A percentile compares a stretch with the other conserved stretches of the same genome.
These are phyloP conservation scores for Quercus engelmannii DNA, from an alignment of 306 rosid genomes.

Conservation along the genomic window DNA sequence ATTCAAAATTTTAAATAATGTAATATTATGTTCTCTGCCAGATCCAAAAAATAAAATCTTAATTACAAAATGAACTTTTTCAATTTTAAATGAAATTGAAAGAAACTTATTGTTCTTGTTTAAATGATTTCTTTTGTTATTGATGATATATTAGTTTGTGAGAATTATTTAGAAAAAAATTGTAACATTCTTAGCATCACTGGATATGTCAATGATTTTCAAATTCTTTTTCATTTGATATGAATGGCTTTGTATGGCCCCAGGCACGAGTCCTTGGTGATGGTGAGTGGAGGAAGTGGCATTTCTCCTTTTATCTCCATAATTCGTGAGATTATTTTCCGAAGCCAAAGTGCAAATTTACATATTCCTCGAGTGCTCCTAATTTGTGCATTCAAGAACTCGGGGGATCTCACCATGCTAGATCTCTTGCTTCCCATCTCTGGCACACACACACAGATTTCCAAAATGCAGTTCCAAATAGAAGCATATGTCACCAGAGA, in stretches of 20 bases:
- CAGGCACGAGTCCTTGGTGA: constrained; percentile 40
- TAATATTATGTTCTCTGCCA: no score
- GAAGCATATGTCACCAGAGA: constrained; percentile 49
- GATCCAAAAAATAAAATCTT: no score
- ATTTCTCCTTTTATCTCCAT: constrained; percentile 61
- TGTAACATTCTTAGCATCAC: neutral
- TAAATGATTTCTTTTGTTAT: no score
- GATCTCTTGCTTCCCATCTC: constrained; percentile 45
- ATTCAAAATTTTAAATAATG: no score
- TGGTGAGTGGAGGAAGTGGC: constrained; percentile 71
- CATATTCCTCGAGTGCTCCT: constrained; percentile 31
- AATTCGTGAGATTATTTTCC: constrained; percentile 55
- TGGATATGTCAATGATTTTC: neutral
- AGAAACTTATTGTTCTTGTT: no score
- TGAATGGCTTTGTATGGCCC: neutral
- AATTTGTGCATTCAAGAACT: constrained; percentile 48
- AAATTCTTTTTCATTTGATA: neutral
- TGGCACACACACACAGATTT: neutral
- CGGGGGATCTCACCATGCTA: constrained; percentile 37
- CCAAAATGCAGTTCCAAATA: constrained; percentile 28
- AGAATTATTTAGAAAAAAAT: neutral
- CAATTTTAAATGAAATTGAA: no score
- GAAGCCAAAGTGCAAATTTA: constrained; percentile 28
- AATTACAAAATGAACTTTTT: no score
- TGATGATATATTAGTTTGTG: no score